A percentile compares a stretch with the other conserved stretches of the same genome.
phyloP scores from a whole-genome alignment of 2,329 filamentous ascomycete species.

The Alternaria conjuncta region DNA sequence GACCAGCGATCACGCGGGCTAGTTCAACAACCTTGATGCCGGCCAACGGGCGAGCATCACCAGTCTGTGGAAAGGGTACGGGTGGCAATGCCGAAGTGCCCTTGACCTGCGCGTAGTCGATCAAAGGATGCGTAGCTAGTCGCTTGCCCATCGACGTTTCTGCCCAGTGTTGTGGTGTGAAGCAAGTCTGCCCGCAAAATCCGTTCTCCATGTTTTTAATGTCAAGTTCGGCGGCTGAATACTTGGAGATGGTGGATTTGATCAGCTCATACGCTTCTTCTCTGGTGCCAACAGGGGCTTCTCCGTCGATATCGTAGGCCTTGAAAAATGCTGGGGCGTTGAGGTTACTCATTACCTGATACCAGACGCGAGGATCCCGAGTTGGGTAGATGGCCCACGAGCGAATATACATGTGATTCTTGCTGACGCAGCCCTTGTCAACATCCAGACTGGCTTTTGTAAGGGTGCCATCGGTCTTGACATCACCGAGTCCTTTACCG shows the following conservation, averaged over 20 bases:
- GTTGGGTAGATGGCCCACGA: conserved; percentile 52
- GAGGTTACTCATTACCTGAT: conserved; percentile 60
- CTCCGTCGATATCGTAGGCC: conserved; percentile 55
- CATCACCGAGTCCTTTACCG: neutral
- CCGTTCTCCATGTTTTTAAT: conserved; percentile 23
- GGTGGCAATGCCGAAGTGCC: neutral
- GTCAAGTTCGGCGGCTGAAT: conserved; percentile 41
- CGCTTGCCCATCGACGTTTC: conserved; percentile 54
- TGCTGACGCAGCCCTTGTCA: neutral
- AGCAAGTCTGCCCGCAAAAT: conserved; percentile 51
- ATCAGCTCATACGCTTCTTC: conserved; percentile 32
- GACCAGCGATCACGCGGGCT: conserved; percentile 52
- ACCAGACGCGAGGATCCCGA: conserved; percentile 54
- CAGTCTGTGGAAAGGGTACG: conserved; percentile 31
- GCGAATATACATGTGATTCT: conserved; percentile 18
- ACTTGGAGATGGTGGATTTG: conserved; percentile 27
- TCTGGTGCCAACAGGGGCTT: conserved; percentile 10
- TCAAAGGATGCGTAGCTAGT: conserved; percentile 51
- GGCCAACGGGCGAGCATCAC: conserved; percentile 47
- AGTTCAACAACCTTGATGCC: conserved; percentile 48
- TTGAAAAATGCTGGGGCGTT: conserved; percentile 52
- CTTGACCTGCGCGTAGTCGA: conserved; percentile 47
- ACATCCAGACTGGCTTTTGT: conserved; percentile 9
- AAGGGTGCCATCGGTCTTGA: neutral
- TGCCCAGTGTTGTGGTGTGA: conserved; percentile 54